Base-by-base conservation (phyloP, 2,329 filamentous ascomycete genomes). In the Microthyrium microscopicum region DNA sequence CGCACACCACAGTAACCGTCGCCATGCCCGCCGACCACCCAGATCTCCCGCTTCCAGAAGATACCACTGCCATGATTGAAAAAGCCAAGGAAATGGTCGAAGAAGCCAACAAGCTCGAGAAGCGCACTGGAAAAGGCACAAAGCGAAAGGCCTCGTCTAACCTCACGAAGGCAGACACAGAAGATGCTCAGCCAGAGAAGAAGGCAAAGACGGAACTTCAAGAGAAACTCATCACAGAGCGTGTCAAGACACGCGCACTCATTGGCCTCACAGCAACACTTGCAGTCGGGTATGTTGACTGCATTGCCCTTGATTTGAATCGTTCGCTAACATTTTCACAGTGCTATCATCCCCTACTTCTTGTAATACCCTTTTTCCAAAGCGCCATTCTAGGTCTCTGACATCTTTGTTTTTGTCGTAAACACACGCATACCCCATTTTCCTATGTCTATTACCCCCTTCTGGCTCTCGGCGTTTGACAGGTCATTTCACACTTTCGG, bases 31-130 rank as follows among this genome's bases (percentile, higher is more conserved):
- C 71, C 7, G 69, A 67, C 34, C 61, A 66, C 29, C 62, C 71
- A 1, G 71, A 81, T 39, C 65, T 84, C 6, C 76, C 79, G 0
- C 70, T 74, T 9, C 73, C 81, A 0, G 78, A 84, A 41, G 79
- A 89, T 46, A 76, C 84, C 1, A 68, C 78, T 37, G 70, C 75
- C 35, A 84, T 94, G 77, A 77, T 95, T 38, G 75, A 75, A 19
- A 74, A 82, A 47, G 89, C 89, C 20, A 83, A 77, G 58, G 71
- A 76, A 44, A 93, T 94, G 81, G 85, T 94, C 4, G 69, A 78
- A 40, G 73, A 73, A 42, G 75, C 75, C 20, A 64, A 74, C 39
- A 68, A 66, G 37, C 56, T 61, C 7, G 58, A 62, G 15, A 57
- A 62, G 13, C 51, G 48, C n/a, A 47, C 35, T 12, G 40, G 44